phyloP scores from a whole-genome alignment of 2,329 filamentous ascomycete species.

The Cladosporium sp. region DNA sequence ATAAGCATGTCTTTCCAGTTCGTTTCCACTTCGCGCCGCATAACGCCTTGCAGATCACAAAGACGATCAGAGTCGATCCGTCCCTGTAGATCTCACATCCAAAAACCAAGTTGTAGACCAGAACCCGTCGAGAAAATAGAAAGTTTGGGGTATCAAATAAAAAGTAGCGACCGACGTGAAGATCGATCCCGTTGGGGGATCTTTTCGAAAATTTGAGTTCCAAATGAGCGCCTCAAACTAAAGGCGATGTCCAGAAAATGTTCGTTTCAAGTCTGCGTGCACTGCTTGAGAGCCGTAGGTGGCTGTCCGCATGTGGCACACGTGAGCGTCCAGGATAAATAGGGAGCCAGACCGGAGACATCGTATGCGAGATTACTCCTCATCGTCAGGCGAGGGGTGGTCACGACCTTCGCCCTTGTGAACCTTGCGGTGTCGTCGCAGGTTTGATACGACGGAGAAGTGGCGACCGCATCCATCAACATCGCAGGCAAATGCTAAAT shows the following conservation, averaged over 20 bases:
- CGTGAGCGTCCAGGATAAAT: not conserved
- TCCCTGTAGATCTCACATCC: not conserved
- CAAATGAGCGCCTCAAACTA: not conserved
- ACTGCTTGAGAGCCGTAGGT: not conserved
- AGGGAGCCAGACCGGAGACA: not conserved
- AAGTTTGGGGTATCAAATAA: slow-evolving; percentile 31
- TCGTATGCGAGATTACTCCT: slow-evolving; percentile 26
- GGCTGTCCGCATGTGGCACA: not conserved
- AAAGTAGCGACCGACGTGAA: slow-evolving; percentile 32
- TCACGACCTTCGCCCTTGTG: slow-evolving; percentile 68
- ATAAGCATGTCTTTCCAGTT: not conserved
- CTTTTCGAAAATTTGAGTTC: not conserved
- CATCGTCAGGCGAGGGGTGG: slow-evolving; percentile 47
- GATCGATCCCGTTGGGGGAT: slow-evolving; percentile 11
- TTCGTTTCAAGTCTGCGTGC: not conserved
- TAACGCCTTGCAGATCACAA: slow-evolving; percentile 9
- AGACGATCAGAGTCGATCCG: not conserved
- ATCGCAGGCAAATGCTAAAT: slow-evolving; percentile 82
- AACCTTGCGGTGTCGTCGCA: slow-evolving; percentile 91
- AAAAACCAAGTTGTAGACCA: not conserved
- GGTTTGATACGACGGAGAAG: slow-evolving; percentile 95
- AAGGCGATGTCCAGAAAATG: not conserved
- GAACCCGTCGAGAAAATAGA: not conserved
- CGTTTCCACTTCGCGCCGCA: not conserved
- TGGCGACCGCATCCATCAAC: slow-evolving; percentile 92